Conservation (phyloP, 176 grass and related monocot genomes). For the Carex myosuroides region DNA sequence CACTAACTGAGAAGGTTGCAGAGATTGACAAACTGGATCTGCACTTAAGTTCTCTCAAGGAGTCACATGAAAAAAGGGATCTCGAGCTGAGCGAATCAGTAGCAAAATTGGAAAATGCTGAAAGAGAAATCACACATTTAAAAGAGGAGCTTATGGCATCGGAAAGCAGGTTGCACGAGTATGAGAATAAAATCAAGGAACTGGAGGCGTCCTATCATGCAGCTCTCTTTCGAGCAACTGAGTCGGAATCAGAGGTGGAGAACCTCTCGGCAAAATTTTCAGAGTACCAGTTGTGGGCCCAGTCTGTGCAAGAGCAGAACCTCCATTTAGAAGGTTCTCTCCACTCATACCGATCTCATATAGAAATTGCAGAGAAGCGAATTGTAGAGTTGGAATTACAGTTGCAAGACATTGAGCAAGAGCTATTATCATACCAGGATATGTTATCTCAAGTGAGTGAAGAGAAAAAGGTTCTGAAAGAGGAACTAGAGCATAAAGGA, state of each 20-base stretch:
- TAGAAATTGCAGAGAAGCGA: conserved; percentile 25
- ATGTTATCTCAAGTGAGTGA: conserved; percentile 46
- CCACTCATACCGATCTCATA: conserved; percentile 18
- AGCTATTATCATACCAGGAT: conserved; percentile 61
- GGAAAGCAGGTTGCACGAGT: conserved; percentile 4
- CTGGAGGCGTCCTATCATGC: conserved; percentile 46
- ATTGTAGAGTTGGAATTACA: conserved; percentile 23
- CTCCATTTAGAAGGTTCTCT: conserved; percentile 44
- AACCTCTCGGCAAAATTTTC: conserved; percentile 52
- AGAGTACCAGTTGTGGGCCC: conserved; percentile 58
- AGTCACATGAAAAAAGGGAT: conserved; percentile 46
- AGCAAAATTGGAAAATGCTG: conserved; percentile 49
- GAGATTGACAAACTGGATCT: conserved; percentile 65
- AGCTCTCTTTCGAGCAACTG: conserved; percentile 30
- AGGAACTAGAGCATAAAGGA: conserved; percentile 64
- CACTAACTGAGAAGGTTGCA: conserved; percentile 53
- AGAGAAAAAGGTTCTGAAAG: conserved; percentile 69
- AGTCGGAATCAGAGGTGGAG: conserved; percentile 60
- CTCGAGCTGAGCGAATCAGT: conserved; percentile 47
- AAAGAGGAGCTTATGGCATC: conserved; percentile 28
- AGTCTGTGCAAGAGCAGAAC: conserved; percentile 55
- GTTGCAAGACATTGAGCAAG: conserved; percentile 58
- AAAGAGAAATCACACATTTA: conserved; percentile 35
- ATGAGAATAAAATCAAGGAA: conserved; percentile 29
- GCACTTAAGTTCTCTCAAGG: conserved; percentile 51